Percentiles rank a stretch among this genome's conserved stretches.
Conservation (phyloP, 2,329 filamentous ascomycete species). For the Neofusicoccum parvum region DNA sequence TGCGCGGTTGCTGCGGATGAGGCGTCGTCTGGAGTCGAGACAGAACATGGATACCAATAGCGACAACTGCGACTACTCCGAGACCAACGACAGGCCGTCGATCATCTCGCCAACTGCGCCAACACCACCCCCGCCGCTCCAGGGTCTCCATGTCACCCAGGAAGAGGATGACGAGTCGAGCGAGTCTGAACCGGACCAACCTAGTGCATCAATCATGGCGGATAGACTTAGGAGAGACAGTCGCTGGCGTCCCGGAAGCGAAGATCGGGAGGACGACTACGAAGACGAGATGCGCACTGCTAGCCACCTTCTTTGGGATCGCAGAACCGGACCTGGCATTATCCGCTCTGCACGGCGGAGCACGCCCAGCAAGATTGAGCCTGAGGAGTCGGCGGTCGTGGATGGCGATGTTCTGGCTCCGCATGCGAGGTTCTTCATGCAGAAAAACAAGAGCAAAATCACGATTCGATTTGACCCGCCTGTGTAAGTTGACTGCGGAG, state of each 20-base stretch:
- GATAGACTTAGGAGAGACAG: conserved; percentile 43
- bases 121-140: conserved; percentile 10
- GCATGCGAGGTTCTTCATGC: conserved; percentile 81
- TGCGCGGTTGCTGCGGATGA: conserved; percentile 18
- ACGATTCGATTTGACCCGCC: conserved; percentile 84
- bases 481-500: conserved; percentile 51
- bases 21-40: conserved; percentile 16
- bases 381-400: conserved; percentile 29
- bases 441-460: conserved; percentile 79
- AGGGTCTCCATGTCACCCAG: conserved; percentile 43
- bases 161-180: conserved; percentile 30
- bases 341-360: conserved; percentile 32
- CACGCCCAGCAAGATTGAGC: conserved; percentile 39
- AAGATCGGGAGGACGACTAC: conserved; percentile 37
- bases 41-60: background rate
- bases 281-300: conserved; percentile 36
- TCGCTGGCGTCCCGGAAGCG: conserved; percentile 39
- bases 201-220: conserved; percentile 41
- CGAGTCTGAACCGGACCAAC: conserved; percentile 37
- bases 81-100: background rate
- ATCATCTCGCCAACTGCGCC: conserved; percentile 15
- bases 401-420: conserved; percentile 61
- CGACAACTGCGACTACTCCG: conserved; percentile 20
- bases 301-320: conserved; percentile 41
- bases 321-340: conserved; percentile 21